phyloP scores from a whole-genome alignment of 345 rosid genomes.

The Bruguiera sexangula region DNA sequence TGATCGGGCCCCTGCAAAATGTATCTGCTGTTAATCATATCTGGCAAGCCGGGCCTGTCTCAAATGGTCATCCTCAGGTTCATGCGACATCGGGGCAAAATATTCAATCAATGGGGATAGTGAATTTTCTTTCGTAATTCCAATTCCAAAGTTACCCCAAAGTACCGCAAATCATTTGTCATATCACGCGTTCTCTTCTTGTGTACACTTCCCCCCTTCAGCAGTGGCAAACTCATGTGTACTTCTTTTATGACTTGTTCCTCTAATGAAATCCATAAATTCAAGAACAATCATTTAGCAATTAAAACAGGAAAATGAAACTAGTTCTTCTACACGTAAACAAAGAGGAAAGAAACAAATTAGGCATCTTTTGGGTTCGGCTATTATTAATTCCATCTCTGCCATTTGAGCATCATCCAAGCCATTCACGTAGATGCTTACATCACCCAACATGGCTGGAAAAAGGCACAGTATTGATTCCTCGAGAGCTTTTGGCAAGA shows the following conservation, averaged over 20 bases:
- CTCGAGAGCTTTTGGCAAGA: background rate
- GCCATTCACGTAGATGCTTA: slow-evolving; percentile 86
- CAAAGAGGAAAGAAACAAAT: background rate
- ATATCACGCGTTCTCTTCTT: too few relatives aligned
- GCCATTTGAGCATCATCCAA: slow-evolving; percentile 73
- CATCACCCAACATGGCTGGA: slow-evolving; percentile 87
- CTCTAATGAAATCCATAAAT: too few relatives aligned
- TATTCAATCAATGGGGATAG: slow-evolving; percentile 14
- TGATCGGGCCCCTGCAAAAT: slow-evolving; percentile 15
- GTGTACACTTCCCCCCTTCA: too few relatives aligned
- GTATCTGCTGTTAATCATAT: slow-evolving; percentile 19
- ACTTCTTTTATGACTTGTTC: too few relatives aligned
- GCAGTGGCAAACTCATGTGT: too few relatives aligned
- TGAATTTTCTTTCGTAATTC: slow-evolving; percentile 17
- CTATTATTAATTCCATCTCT: slow-evolving; percentile 92
- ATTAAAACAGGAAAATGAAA: background rate
- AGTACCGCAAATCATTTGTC: too few relatives aligned
- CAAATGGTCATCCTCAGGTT: background rate
- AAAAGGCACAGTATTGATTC: slow-evolving; percentile 10
- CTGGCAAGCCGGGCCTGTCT: slow-evolving; percentile 31
- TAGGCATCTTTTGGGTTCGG: slow-evolving; percentile 64
- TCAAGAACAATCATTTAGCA: too few relatives aligned
- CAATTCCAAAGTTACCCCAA: too few relatives aligned
- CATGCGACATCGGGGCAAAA: slow-evolving; percentile 15
- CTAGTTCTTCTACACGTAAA: background rate